phyloP scores from a whole-genome alignment of 257 asterid species.

The Ballota nigra region DNA sequence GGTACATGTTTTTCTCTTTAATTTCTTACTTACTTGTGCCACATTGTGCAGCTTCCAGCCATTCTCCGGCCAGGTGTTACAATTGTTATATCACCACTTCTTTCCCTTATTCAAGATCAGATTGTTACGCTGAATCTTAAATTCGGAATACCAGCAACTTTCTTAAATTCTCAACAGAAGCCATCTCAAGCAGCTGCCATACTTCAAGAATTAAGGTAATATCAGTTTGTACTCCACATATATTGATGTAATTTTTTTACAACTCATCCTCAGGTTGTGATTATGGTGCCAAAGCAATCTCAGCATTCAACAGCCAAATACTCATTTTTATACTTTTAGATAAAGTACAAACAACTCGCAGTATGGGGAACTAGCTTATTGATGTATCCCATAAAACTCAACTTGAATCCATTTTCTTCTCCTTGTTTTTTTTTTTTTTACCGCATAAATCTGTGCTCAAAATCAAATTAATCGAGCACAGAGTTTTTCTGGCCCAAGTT shows the following conservation, averaged over 20 bases:
- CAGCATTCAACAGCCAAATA: not conserved
- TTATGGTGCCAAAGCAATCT: not conserved
- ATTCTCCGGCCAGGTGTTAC: slow-evolving; percentile 83
- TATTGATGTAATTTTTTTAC: not conserved
- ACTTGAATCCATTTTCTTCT: not conserved
- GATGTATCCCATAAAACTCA: not conserved
- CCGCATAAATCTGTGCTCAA: no score
- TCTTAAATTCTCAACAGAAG: slow-evolving; percentile 92
- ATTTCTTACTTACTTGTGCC: slow-evolving; percentile 17
- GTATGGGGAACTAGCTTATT: not conserved
- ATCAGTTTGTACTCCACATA: slow-evolving; percentile 5
- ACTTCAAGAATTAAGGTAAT: slow-evolving; percentile 83
- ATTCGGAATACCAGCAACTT: slow-evolving; percentile 91
- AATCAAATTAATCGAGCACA: not conserved
- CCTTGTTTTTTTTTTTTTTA: no score
- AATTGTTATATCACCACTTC: slow-evolving; percentile 89
- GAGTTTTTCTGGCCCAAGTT: not conserved
- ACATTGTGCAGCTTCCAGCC: slow-evolving; percentile 84
- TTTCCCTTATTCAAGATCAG: slow-evolving; percentile 99
- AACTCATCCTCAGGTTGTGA: slow-evolving; percentile 9
- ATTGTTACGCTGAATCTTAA: slow-evolving; percentile 83
- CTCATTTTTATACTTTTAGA: not conserved
- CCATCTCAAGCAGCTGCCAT: slow-evolving; percentile 75
- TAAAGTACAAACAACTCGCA: not conserved
- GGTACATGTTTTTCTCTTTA: slow-evolving; percentile 8